Evolutionary conservation across 495 filamentous ascomycete genomes (phyloP).

Genomic region (Lichenothelia convexa): DNA sequence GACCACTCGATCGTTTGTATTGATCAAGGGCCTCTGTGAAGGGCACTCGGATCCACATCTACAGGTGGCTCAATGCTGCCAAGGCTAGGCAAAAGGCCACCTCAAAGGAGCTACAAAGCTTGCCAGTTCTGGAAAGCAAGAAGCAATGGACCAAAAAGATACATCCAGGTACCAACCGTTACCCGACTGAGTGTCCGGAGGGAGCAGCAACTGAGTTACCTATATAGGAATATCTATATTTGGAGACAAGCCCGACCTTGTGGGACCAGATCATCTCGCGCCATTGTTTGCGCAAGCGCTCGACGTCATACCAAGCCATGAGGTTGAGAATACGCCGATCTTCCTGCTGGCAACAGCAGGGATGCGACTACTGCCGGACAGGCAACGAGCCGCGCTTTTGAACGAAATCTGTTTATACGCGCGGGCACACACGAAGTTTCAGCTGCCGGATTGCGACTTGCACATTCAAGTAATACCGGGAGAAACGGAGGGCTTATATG

Average conservation of each 20-base stretch:
- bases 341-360: slow-evolving; percentile 96
- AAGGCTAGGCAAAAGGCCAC: slow-evolving; percentile 44
- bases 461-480: slow-evolving; percentile 93
- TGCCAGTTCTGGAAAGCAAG: slow-evolving; percentile 68
- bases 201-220: neutral
- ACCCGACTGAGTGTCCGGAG: neutral
- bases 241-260: slow-evolving; percentile 50
- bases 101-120: slow-evolving; percentile 38
- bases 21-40: slow-evolving; percentile 17
- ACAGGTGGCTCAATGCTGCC: slow-evolving; percentile 68
- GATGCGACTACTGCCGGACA: slow-evolving; percentile 69
- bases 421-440: slow-evolving; percentile 58
- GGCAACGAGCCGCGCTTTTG: slow-evolving; percentile 51
- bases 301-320: slow-evolving; percentile 58
- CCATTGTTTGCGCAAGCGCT: slow-evolving; percentile 67
- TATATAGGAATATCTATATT: slow-evolving; percentile 67
- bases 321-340: slow-evolving; percentile 68
- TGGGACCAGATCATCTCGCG: slow-evolving; percentile 68
- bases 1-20: slow-evolving; percentile 1
- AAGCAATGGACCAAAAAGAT: slow-evolving; percentile 89
- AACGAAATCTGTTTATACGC: slow-evolving; percentile 71
- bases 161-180: slow-evolving; percentile 42
- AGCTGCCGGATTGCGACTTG: slow-evolving; percentile 70
- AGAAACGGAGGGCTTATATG: slow-evolving; percentile 93
- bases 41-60: slow-evolving; percentile 87